phyloP scores from a whole-genome alignment of 257 asterid species.

The Scutellaria barbata region DNA sequence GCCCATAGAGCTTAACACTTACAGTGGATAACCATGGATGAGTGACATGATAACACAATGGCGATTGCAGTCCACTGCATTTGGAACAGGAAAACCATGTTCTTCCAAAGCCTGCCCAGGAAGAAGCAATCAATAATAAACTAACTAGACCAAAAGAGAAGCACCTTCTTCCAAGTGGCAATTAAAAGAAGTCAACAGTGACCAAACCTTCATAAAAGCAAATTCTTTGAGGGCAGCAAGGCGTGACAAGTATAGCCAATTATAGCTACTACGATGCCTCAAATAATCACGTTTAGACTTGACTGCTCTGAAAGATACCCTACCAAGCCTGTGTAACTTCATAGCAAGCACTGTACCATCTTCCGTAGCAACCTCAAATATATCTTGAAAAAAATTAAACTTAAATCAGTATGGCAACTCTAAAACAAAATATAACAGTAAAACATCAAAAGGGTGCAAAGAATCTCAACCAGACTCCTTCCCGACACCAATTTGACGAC shows the following conservation, averaged over 20 bases:
- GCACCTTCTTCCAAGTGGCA: constrained; percentile 37
- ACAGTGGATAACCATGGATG: constrained; percentile 92
- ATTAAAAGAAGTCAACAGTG: background rate
- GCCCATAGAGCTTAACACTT: constrained; percentile 43
- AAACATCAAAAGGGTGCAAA: constrained; percentile 24
- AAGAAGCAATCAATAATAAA: constrained; percentile 27
- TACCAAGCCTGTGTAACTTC: constrained; percentile 97
- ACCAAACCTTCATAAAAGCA: constrained; percentile 92
- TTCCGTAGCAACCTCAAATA: constrained; percentile 94
- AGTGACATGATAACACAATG: constrained; percentile 98
- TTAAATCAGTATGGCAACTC: constrained; percentile 6
- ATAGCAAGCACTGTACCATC: constrained; percentile 94
- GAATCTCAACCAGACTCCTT: constrained; percentile 87
- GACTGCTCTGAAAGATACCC: constrained; percentile 94
- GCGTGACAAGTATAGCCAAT: constrained; percentile 93
- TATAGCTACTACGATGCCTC: constrained; percentile 92
- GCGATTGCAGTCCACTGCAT: constrained; percentile 94
- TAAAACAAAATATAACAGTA: constrained; percentile 8
- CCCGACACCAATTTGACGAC: constrained; percentile 96
- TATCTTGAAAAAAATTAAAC: constrained; percentile 52
- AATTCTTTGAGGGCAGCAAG: constrained; percentile 98
- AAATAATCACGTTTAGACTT: constrained; percentile 96
- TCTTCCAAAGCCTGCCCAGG: constrained; percentile 80
- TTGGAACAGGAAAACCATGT: constrained; percentile 94
- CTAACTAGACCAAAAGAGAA: constrained; percentile 45